Base-by-base conservation (phyloP, 2,329 filamentous ascomycete species). In the Fusarium bactridioides region DNA sequence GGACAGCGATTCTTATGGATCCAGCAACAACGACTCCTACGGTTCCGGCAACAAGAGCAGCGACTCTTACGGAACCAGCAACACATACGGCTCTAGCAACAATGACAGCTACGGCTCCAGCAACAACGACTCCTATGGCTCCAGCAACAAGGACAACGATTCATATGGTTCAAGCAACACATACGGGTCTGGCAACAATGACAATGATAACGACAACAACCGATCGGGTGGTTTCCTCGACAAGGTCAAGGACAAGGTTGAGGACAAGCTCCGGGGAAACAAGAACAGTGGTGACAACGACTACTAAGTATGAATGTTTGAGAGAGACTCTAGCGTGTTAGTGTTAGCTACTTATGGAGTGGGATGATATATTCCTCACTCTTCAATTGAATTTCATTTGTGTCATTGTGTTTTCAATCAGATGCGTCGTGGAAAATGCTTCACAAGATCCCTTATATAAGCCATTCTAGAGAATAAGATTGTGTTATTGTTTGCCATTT, bases 181-280 rank as follows among this genome's bases (percentile, higher is more conserved):
- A 4, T 72, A 72, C 25, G 69, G 69, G 13, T 69, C 61, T 7
- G 21, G 40, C 10, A 38, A 66, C 27, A 40, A 65, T 11, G 48
- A 66, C 37, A 64, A 41, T 1, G 51, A 55, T 19, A 55, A 56
- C 40, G 54, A 57, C 25, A 72, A 72, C 41, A 60, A 70, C 11
- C 72, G 73, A 50, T 75, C 75, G 19, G 85, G 87, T 76, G 87
- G 86, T 56, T 84, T 84, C 21, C 59, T 88, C 27, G 88, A 88
- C 51, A 90, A 88, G 80, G 63, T 90, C 29, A 81, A 90, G 79
- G 87, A 91, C 81, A 90, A 89, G 83, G 86, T 84, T 10, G 87
- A 88, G 13, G 78, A 80, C 18, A 74, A 86, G 55, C 73, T 91
- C 69, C 79, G 85, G 60, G 81, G 85, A 21, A 81, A 79, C 57